Evolutionary conservation across 164 flowering plant genomes (phyloP).

Genomic region (Liriodendron chinense): DNA sequence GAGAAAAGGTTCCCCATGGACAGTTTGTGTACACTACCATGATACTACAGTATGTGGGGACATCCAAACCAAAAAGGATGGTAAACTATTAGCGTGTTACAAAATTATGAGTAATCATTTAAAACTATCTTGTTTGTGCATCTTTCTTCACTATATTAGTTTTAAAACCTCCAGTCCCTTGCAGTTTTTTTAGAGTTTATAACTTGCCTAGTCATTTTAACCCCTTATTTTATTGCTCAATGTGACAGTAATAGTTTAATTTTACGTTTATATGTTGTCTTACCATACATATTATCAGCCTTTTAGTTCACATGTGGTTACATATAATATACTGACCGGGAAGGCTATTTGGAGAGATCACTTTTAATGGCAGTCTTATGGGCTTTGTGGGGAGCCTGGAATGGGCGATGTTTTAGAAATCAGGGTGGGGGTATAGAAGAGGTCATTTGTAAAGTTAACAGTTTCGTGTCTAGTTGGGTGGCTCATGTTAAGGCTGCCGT

Average conservation of each 20-base stretch:
- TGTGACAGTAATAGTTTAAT: neutral
- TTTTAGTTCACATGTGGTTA: neutral
- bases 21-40: too few relatives aligned
- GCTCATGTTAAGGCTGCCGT: too few relatives aligned
- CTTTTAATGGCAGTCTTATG: too few relatives aligned
- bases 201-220: neutral
- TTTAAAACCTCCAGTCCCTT: neutral
- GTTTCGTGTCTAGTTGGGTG: too few relatives aligned
- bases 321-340: neutral
- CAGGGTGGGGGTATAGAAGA: too few relatives aligned
- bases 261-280: neutral
- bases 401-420: too few relatives aligned
- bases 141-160: neutral
- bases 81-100: neutral
- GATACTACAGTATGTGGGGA: too few relatives aligned
- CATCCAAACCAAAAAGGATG: neutral
- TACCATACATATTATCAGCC: neutral
- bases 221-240: neutral
- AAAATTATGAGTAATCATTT: neutral
- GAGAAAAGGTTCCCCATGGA: too few relatives aligned
- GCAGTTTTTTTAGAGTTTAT: neutral
- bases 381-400: too few relatives aligned
- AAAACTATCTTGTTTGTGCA: neutral
- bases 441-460: too few relatives aligned
- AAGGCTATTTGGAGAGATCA: too few relatives aligned